Percentiles rank a stretch among this genome's conserved stretches.
phyloP scores from a whole-genome alignment of 352 stramenopile genomes.

The Phytophthora litchii region DNA sequence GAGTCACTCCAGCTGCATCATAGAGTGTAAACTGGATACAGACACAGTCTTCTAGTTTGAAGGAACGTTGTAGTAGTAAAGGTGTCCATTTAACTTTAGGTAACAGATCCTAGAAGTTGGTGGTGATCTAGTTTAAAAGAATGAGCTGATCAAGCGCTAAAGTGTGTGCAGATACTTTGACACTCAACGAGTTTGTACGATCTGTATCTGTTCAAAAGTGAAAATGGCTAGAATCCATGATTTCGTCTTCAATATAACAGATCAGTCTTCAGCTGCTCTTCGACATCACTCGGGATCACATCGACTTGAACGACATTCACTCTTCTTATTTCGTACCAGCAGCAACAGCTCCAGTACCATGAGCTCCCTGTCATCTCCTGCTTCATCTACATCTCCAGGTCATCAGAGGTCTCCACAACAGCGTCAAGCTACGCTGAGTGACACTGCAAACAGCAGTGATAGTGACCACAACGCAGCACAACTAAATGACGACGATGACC shows the following conservation, averaged over 20 bases:
- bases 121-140: too few relatives aligned
- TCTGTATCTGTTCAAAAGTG: too few relatives aligned
- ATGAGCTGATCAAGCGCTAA: too few relatives aligned
- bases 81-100: too few relatives aligned
- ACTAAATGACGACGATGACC: constrained; percentile 12
- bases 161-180: too few relatives aligned
- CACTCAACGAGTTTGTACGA: too few relatives aligned
- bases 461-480: constrained; percentile 15
- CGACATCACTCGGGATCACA: constrained; percentile 1
- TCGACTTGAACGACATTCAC: constrained; percentile 38
- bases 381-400: constrained; percentile 1
- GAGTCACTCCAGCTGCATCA: too few relatives aligned
- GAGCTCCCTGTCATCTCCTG: constrained; percentile 17
- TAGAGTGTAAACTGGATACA: too few relatives aligned
- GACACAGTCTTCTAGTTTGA: too few relatives aligned
- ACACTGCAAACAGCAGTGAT: constrained; percentile 8
- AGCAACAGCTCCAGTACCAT: constrained; percentile 19
- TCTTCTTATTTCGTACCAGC: constrained; percentile 8
- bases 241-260: constrained; percentile 33
- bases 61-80: too few relatives aligned
- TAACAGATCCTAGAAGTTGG: too few relatives aligned
- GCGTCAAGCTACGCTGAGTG: background rate
- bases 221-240: too few relatives aligned
- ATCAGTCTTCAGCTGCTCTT: constrained; percentile 21
- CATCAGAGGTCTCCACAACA: background rate